Evolutionary conservation across 345 rosid genomes (phyloP).

Genomic region (Heritiera littoralis): DNA sequence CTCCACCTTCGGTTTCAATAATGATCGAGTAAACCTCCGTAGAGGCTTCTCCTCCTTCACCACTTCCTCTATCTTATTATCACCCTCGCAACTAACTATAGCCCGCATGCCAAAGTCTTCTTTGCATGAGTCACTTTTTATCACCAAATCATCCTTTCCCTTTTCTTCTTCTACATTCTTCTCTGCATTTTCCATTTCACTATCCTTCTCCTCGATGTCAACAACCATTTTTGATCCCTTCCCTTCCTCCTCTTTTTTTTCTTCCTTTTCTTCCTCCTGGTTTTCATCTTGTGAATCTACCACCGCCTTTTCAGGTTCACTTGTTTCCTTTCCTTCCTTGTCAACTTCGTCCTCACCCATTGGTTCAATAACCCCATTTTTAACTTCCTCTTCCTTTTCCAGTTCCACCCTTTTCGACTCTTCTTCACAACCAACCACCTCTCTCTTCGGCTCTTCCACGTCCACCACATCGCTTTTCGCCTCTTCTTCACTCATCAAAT

Average conservation of each 20-base stretch:
- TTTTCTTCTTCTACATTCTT: background rate
- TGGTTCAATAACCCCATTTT: conserved; percentile 21
- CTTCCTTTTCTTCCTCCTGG: background rate
- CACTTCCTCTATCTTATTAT: conserved; percentile 27
- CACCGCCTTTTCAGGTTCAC: background rate
- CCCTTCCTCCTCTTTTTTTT: background rate
- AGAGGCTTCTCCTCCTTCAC: conserved; percentile 29
- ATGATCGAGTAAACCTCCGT: conserved; percentile 60
- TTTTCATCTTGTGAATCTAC: background rate
- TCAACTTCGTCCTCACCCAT: conserved; percentile 27
- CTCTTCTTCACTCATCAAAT: conserved; percentile 51
- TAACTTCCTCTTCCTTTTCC: conserved; percentile 25
- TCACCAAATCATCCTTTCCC: conserved; percentile 17
- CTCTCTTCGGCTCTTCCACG: conserved; percentile 49
- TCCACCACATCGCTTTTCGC: conserved; percentile 76
- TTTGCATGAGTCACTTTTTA: background rate
- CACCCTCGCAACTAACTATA: conserved; percentile 23
- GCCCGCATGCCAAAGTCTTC: conserved; percentile 9
- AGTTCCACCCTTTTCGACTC: conserved; percentile 12
- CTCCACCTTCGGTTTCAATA: conserved; percentile 40
- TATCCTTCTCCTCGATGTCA: background rate
- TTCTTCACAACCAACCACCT: conserved; percentile 20
- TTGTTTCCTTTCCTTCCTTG: conserved; percentile 16
- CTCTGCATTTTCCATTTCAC: background rate
- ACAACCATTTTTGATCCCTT: conserved; percentile 15